These are phyloP conservation scores for Lasiodiplodia sp. DNA, from an alignment of 2,329 filamentous ascomycete genomes.

Conservation along the genomic window DNA sequence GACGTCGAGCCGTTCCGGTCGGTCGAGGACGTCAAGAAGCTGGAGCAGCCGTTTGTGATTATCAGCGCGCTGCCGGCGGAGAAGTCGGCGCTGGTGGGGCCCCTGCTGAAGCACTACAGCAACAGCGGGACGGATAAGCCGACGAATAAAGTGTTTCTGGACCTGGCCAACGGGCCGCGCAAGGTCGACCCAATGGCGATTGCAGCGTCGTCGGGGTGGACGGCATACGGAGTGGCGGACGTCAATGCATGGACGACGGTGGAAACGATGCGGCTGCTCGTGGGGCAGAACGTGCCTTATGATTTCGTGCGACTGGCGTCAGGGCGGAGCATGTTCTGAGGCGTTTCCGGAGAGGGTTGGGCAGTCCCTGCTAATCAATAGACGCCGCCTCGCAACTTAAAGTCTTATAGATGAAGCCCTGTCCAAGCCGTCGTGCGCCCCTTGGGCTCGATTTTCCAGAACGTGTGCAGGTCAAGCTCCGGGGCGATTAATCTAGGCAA, in stretches of 20 bases:
- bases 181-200: slow-evolving; percentile 63
- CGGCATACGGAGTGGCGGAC: slow-evolving; percentile 79
- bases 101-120: slow-evolving; percentile 74
- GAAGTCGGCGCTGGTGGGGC: slow-evolving; percentile 79
- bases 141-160: slow-evolving; percentile 76
- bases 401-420: slow-evolving; percentile 27
- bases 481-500: slow-evolving; percentile 22
- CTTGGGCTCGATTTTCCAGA: slow-evolving; percentile 9
- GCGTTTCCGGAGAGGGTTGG: not conserved
- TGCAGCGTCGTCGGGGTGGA: slow-evolving; percentile 78
- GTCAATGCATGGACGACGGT: slow-evolving; percentile 85
- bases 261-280: slow-evolving; percentile 77
- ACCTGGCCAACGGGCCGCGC: slow-evolving; percentile 73
- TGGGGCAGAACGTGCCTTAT: slow-evolving; percentile 87
- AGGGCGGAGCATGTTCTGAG: slow-evolving; percentile 51
- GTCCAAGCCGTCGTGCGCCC: not conserved
- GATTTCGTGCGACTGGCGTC: slow-evolving; percentile 82
- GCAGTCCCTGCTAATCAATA: slow-evolving; percentile 25
- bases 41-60: slow-evolving; percentile 82
- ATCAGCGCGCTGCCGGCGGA: slow-evolving; percentile 80
- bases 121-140: slow-evolving; percentile 15
- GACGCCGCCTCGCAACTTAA: slow-evolving; percentile 1
- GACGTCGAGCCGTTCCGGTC: slow-evolving; percentile 71
- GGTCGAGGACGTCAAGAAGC: slow-evolving; percentile 80
- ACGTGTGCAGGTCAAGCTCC: not conserved